A percentile compares a stretch with the other conserved stretches of the same genome.
These are phyloP conservation scores for Neurospora sp. DNA, from an alignment of 495 filamentous ascomycete genomes.

Conservation along the genomic window DNA sequence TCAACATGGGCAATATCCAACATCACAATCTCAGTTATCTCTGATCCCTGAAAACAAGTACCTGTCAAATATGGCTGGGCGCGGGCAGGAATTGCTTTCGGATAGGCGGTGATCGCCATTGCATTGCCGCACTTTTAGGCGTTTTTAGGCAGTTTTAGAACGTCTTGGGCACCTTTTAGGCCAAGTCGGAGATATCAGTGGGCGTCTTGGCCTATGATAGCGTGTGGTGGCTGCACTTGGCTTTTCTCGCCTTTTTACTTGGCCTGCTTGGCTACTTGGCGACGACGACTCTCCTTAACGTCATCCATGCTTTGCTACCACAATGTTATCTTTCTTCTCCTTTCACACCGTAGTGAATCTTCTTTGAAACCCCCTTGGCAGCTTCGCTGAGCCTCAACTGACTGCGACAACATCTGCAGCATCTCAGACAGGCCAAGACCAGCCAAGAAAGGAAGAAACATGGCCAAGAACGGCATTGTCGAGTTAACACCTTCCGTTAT, in stretches of 20 bases:
- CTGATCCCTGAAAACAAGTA: not conserved
- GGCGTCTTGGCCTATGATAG: not conserved
- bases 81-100: not conserved
- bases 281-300: not conserved
- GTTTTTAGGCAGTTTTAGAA: not conserved
- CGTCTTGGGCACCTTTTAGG: not conserved
- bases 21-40: not conserved
- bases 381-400: not conserved
- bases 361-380: not conserved
- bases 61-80: not conserved
- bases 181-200: not conserved
- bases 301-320: not conserved
- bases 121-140: not conserved
- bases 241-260: not conserved
- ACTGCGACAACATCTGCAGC: not conserved
- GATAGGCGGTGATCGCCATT: not conserved
- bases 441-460: not conserved
- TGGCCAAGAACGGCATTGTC: not conserved
- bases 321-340: not conserved
- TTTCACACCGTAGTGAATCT: not conserved
- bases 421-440: not conserved
- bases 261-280: not conserved
- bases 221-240: not conserved
- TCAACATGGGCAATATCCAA: not conserved
- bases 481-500: not conserved